Evolutionary conservation across 2,329 filamentous ascomycete genomes (phyloP).

Genomic region (Trichoderma pleuroti): DNA sequence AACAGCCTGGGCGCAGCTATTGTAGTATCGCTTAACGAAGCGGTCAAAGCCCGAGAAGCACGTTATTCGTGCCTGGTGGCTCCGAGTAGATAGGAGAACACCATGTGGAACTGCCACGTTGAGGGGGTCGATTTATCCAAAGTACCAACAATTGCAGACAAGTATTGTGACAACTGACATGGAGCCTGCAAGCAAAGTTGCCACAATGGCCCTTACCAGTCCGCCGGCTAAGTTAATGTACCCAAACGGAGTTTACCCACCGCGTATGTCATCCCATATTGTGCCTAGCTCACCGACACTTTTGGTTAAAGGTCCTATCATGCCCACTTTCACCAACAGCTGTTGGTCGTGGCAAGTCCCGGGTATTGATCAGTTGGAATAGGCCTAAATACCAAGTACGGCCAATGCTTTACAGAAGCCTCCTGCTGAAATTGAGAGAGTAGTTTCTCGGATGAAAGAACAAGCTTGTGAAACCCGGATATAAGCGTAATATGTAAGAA

Average conservation of each 20-base stretch:
- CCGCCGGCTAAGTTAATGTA: slow-evolving; percentile 1
- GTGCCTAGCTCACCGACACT: slow-evolving; percentile 8
- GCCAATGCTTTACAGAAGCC: neutral
- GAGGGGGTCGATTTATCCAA: neutral
- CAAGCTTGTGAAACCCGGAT: neutral
- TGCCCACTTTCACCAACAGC: neutral
- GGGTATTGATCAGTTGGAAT: neutral
- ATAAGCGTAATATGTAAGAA: neutral
- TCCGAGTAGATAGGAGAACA: neutral
- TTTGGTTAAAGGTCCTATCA: neutral
- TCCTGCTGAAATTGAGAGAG: neutral
- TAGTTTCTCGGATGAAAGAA: neutral
- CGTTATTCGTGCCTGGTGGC: neutral
- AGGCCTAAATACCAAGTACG: neutral
- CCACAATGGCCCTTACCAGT: neutral
- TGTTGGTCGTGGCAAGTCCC: neutral
- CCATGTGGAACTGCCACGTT: neutral
- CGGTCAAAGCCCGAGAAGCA: neutral
- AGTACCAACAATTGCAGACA: neutral
- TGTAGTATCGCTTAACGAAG: neutral
- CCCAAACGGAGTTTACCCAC: neutral
- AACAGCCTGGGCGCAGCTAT: neutral
- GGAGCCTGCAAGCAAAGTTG: neutral
- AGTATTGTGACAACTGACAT: neutral
- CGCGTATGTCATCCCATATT: neutral